Evolutionary conservation across 2,329 filamentous ascomycete species (phyloP).

Genomic region (Tolypocladium tropicale): DNA sequence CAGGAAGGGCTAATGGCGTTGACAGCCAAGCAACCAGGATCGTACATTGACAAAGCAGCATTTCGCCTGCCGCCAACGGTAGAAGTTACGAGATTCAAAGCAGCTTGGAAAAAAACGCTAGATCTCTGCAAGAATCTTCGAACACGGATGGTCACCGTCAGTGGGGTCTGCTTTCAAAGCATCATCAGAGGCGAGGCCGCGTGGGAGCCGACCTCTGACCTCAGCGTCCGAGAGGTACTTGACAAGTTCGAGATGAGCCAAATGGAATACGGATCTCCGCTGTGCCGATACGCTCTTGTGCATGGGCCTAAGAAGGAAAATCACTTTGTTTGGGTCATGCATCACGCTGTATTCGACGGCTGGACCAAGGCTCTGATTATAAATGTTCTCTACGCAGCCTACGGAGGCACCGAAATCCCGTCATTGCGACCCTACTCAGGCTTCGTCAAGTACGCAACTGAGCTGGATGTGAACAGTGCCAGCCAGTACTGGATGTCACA

Average conservation of each 20-base stretch:
- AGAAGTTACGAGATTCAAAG: constrained; percentile 14
- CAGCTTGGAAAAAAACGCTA: constrained; percentile 14
- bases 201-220: too few species aligned
- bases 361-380: constrained; percentile 9
- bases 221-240: too few species aligned
- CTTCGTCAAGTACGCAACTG: not conserved
- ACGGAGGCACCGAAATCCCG: not conserved
- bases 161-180: constrained; percentile 2
- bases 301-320: not conserved
- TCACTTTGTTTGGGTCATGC: constrained; percentile 13
- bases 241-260: not conserved
- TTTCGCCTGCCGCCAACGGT: constrained; percentile 9
- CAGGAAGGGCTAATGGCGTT: constrained; percentile 28
- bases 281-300: not conserved
- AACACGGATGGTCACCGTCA: constrained; percentile 3
- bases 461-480: too few species aligned
- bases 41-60: constrained; percentile 22
- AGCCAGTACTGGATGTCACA: too few species aligned
- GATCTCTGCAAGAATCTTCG: constrained; percentile 5
- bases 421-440: not conserved
- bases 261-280: not conserved
- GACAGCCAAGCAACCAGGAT: constrained; percentile 16
- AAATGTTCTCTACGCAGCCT: constrained; percentile 1
- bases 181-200: not conserved
- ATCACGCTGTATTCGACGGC: constrained; percentile 17